Evolutionary conservation across 768 basidiomycete genomes (phyloP), one percentile per base, ranked within the genome.

Genomic region (Leccinum barrowsii): DNA sequence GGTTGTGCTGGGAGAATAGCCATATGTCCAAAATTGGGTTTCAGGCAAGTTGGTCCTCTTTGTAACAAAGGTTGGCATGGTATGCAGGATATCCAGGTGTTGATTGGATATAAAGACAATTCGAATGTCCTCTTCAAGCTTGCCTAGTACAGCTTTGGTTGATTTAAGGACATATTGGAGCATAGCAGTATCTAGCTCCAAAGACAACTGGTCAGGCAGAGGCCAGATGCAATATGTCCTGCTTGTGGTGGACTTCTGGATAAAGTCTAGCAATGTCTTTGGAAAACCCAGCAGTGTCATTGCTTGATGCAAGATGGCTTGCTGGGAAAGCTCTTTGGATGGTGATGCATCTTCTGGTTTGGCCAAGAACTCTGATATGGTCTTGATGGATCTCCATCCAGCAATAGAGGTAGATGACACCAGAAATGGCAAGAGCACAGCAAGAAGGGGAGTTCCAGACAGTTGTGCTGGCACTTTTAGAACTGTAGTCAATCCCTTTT

Each of bases 51-150:
- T 77, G 26, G 66, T 70, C 19, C 82, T 71, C 54, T 83, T 77
- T 28, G 80, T 76, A 10, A 75, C 76, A 32, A 89, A 68, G 3
- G 70, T 74, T 2, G 83, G 80, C 30, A 89, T 67, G 12, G 75
- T 75, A 57, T 80, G 74, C 8, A 91, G 59, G 1, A 70, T 76
- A 46, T 67, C 67, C 56, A 91, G 64, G 2, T 85, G 78, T 19
- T 82, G 81, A 15, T 84, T 78, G 66, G 90, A 86, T 22, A 89
- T 77, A 59, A 90, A 91, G n/a, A 90, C 66, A 22, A 84, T 71
- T 11, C 83, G 70, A 22, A 75, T 73, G 50, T 80, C 77, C 22
- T 70, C 68, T 42, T 77, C 75, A 59, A 69, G 58, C 11, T 75
- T 73, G 17, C 73, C 76, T 57, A 73, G 59, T 47, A 67, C 69